Base-by-base conservation (phyloP, 2,329 filamentous ascomycete species). In the Fusarium stilboides region DNA sequence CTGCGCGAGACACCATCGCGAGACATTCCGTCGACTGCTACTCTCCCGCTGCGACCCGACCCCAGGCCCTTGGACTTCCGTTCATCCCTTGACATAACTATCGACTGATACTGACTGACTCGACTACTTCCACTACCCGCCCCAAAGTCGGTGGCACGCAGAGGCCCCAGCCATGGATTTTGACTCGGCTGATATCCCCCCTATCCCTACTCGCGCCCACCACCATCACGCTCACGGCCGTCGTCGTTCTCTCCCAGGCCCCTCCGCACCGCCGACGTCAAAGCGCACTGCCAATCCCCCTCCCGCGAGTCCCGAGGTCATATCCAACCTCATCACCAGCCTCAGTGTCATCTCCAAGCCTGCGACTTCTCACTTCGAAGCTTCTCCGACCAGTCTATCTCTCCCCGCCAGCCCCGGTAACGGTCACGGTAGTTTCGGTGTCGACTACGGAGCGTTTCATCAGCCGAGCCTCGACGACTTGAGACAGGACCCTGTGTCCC, bases 391-490 rank as follows among this genome's bases (percentile, higher is more conserved):
- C 26, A 78, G 73, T 63, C 74, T 81, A 50, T 81, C 82, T 20
- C 68, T 81, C 9, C 80, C 83, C 19, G 31, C 68, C 14, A 75
- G 63, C 43, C 78, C 81, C 13, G 75, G 70, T 40, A 80, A 80
- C 7, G 86, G 85, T 39, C 79, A 80, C 8, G 86, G 86, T 43
- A 87, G 86, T 63, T 92, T 92, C 77, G 91, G 92, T 46, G 87
- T 93, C 80, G 92, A 93, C 76, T 93, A 93, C 85, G 88, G 90
- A 62, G 86, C 88, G 62, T 91, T 88, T 77, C 82, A 85, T 50
- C 81, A 85, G 46, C 82, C 86, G 6, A 81, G 83, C 19, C 80
- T 84, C 33, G 84, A 84, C 53, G 83, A 87, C 19, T 75, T 85
- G 14, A 75, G 82, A 44, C 82, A 87, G 49, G 82, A 85, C 36